Evolutionary conservation across 2,329 filamentous ascomycete species (phyloP), one percentile per base, ranked within the genome.

Genomic region (Fonsecaea erecta): DNA sequence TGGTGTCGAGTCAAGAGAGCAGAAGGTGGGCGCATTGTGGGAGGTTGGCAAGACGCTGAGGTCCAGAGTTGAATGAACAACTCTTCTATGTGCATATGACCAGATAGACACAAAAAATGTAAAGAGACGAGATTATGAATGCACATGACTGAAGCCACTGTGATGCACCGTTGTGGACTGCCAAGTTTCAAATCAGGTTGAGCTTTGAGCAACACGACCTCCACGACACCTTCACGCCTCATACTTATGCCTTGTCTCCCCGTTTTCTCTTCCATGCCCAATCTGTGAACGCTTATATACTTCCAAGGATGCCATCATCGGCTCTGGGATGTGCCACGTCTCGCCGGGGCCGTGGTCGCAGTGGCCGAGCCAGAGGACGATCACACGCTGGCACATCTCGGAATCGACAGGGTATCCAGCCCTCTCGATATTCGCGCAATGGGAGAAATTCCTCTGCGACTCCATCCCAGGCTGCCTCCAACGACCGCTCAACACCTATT

Each of bases 1-100:
- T 94, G 88, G 81, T 97, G 93, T 79, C 86, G 95, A 63, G 93
- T 99, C 40, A 99, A 99, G 88, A 84, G 95, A 71, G 90, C 90
- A 76, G 86, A 94, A 72, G 93, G 93, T 26, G 87, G 87, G 6
- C 78, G 86, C 64, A 82, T 85, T 68, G 86, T 89, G 56, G 86
- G 79, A 59, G 77, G 80, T 11, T 92, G 90, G 89, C 90, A 86
- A 70, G 84, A 90, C 75, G 82, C 82, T 57, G 90, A 92, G 79
- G 81, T 92, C 56, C 84, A 92, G 77, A 86, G 86, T 65, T 90
- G 77, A 71, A 55, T 14, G n/a, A 58, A 55, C 43, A 57, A 55
- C 26, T n/a, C 16, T 28, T 28, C 52, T 24, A 34, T n/a, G 24
- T 37, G 32, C 46, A 53, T 21, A 61, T 61, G 40, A 60, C 59